phyloP scores from a whole-genome alignment of 148 eudicot species.

The Rhododendron vialii region DNA sequence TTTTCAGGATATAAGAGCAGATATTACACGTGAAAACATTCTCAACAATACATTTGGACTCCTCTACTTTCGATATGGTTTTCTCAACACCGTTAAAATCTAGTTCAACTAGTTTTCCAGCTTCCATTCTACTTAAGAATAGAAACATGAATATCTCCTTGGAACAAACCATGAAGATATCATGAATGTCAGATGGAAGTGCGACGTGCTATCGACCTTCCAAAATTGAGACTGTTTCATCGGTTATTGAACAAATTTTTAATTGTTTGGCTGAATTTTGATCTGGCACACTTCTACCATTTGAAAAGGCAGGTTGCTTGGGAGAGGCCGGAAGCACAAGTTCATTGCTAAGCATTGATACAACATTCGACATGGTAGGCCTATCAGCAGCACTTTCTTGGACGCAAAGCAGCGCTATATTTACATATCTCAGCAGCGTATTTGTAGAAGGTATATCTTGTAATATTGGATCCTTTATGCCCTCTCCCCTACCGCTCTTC shows the following conservation, averaged over 20 bases:
- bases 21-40: not conserved
- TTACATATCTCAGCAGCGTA: conserved; percentile 2
- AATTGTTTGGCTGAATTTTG: not conserved
- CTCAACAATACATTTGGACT: not conserved
- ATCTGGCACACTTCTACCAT: not conserved
- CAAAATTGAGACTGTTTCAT: not conserved
- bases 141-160: not conserved
- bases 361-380: not conserved
- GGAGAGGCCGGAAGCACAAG: not conserved
- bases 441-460: not conserved
- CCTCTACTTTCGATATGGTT: not conserved
- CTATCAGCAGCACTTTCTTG: conserved; percentile 1
- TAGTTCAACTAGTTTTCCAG: not conserved
- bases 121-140: not conserved
- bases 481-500: not conserved
- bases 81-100: not conserved
- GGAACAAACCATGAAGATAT: not conserved
- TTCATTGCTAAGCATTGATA: not conserved
- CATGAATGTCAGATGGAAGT: not conserved
- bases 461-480: not conserved
- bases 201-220: not conserved
- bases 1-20: not conserved
- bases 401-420: conserved; percentile 7
- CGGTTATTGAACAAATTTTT: not conserved
- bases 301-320: not conserved